Base-by-base conservation (phyloP, 345 rosid genomes). In the Populus nigra region DNA sequence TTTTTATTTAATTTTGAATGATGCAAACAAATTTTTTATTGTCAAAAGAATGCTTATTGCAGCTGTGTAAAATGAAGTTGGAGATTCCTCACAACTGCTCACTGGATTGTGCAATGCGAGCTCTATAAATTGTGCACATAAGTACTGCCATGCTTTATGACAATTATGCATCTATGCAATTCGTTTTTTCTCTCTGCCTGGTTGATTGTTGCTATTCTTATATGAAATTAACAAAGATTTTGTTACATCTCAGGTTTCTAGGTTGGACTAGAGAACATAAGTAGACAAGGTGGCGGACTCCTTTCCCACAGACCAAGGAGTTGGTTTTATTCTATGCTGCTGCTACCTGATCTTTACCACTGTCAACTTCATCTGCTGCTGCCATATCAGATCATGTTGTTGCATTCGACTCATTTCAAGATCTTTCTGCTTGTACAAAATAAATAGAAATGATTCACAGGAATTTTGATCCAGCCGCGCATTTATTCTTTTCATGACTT, bases 391-490 rank as follows among this genome's bases (percentile, higher is more conserved):
- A 35, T 76, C 16, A 12, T 16, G 39, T 38, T 22, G 38, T 15
- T 38, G 49, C 53, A 31, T 22, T n/a, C 78, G 7, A 16, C 33
- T 59, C 31, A 38, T 45, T 16, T 33, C 29, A 33, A 57, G 23
- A 10, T 39, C 55, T 62, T 41, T 41, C 36, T 63, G 12, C 43
- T 72, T 8, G 71, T 72, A 35, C 72, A 62, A 10, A 45, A 43
- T 45, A 33, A 50, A 13, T 23, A 1, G 11, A 47, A 47, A 15
- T 65, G 36, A 72, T 65, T 20, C 31, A n/a, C 50, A 31, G 76
- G 68, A 71, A 72, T 47, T 71, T 49, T 72, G 70, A 49, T 65
- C 20, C 15, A 39, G 68, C 72, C 59, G 15, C 31, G 57, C 31
- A 10, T 53, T 33, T 49, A 62, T 50, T 73, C 27, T 16, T 41